These are phyloP conservation scores for Metrosideros polymorpha DNA, from an alignment of 441 rosid genomes.

Conservation along the genomic window DNA sequence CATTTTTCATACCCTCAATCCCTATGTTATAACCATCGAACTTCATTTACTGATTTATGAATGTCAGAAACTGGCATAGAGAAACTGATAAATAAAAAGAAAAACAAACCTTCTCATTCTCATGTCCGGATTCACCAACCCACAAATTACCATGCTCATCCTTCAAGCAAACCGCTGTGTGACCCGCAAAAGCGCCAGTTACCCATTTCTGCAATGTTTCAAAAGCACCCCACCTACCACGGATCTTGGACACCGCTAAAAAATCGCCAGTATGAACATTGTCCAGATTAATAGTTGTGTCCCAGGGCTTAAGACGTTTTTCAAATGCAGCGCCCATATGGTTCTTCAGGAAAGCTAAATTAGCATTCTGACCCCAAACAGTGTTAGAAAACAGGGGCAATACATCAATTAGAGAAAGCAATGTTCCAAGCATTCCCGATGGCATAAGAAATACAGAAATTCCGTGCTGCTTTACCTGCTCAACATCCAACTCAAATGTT, in stretches of 20 bases:
- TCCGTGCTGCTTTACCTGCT: conserved; percentile 83
- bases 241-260: conserved; percentile 83
- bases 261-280: conserved; percentile 87
- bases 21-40: background rate
- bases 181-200: conserved; percentile 98
- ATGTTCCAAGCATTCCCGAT: conserved; percentile 84
- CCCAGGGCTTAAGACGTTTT: conserved; percentile 76
- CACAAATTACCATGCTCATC: conserved; percentile 83
- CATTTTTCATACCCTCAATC: background rate
- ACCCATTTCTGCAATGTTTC: conserved; percentile 99
- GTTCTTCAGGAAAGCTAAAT: conserved; percentile 62
- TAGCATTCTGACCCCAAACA: conserved; percentile 80
- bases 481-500: background rate
- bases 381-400: conserved; percentile 84
- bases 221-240: conserved; percentile 98
- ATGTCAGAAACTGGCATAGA: background rate
- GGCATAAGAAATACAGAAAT: conserved; percentile 94
- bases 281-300: conserved; percentile 39
- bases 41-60: background rate
- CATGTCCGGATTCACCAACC: conserved; percentile 99
- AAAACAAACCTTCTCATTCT: conserved; percentile 73
- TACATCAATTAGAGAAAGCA: conserved; percentile 68
- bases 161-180: conserved; percentile 93
- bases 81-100: background rate
- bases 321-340: conserved; percentile 91